Evolutionary conservation across 768 basidiomycete species (phyloP).

Genomic region (Infundibulicybe gibba): DNA sequence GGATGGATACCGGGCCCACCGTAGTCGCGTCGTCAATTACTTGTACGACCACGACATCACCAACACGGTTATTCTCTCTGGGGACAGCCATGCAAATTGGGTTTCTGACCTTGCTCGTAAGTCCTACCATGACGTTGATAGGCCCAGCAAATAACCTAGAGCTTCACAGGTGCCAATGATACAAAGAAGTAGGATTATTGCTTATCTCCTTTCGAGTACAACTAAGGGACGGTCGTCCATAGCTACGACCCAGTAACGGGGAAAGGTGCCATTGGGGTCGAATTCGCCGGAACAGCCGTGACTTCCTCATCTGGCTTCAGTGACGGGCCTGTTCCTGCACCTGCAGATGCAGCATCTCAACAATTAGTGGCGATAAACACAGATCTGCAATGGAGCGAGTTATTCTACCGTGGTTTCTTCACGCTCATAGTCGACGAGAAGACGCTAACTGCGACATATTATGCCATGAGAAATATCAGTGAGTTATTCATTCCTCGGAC

Average conservation of each 20-base stretch:
- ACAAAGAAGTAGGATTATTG: constrained; percentile 30
- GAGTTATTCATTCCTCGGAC: too few species aligned
- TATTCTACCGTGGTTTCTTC: constrained; percentile 57
- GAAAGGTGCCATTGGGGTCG: constrained; percentile 49
- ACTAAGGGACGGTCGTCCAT: background rate
- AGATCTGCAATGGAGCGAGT: constrained; percentile 60
- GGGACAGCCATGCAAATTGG: constrained; percentile 63
- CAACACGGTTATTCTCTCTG: constrained; percentile 54
- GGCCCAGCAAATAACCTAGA: background rate
- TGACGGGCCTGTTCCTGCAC: constrained; percentile 28
- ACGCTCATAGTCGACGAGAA: constrained; percentile 44
- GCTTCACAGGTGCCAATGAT: constrained; percentile 40
- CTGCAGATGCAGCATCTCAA: constrained; percentile 33
- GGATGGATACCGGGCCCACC: constrained; percentile 59
- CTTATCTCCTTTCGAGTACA: background rate
- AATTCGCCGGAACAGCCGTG: constrained; percentile 62
- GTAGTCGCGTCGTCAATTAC: constrained; percentile 46
- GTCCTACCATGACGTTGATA: constrained; percentile 11
- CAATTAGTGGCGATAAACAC: constrained; percentile 35
- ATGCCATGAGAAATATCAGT: constrained; percentile 33
- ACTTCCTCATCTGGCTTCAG: constrained; percentile 48
- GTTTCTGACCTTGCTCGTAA: constrained; percentile 52
- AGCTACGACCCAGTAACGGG: constrained; percentile 49
- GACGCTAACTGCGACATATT: constrained; percentile 47
- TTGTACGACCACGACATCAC: constrained; percentile 46